phyloP scores from a whole-genome alignment of 192 early-diverging fungal genomes.

The Gryganskiella cystojenkinii region DNA sequence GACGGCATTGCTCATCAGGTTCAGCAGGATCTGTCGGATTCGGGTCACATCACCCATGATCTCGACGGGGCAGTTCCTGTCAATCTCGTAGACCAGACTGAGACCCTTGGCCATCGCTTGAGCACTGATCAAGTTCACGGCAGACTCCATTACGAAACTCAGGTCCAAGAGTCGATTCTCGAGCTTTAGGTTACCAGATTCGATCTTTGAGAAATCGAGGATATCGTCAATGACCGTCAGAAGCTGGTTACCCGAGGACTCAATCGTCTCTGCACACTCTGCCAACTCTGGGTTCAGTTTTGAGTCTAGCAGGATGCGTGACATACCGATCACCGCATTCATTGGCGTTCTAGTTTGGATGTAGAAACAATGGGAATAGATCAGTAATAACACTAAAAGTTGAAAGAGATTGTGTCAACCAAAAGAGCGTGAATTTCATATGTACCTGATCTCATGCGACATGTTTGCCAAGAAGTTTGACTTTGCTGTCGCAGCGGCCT shows the following conservation, averaged over 20 bases:
- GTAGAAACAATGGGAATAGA: background rate
- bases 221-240: conserved; percentile 63
- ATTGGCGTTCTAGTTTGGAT: conserved; percentile 74
- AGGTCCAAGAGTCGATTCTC: conserved; percentile 72
- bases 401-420: conserved; percentile 3
- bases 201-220: conserved; percentile 81
- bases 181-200: conserved; percentile 78
- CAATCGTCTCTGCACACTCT: conserved; percentile 66
- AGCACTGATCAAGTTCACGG: conserved; percentile 70
- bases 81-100: conserved; percentile 63
- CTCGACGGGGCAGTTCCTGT: conserved; percentile 52
- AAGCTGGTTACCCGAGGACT: conserved; percentile 54
- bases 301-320: conserved; percentile 72
- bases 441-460: conserved; percentile 68
- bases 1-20: conserved; percentile 64
- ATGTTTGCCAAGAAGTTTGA: conserved; percentile 80
- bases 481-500: conserved; percentile 59
- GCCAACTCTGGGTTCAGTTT: conserved; percentile 75
- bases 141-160: conserved; percentile 67
- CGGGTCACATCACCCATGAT: conserved; percentile 64
- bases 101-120: conserved; percentile 72
- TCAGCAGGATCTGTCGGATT: conserved; percentile 64
- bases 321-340: conserved; percentile 81
- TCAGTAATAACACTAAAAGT: background rate
- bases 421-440: background rate